A percentile compares a stretch with the other conserved stretches of the same genome.
These are phyloP conservation scores for Entomortierella beljakovae DNA, from an alignment of 192 early-diverging fungal genomes.

Conservation along the genomic window DNA sequence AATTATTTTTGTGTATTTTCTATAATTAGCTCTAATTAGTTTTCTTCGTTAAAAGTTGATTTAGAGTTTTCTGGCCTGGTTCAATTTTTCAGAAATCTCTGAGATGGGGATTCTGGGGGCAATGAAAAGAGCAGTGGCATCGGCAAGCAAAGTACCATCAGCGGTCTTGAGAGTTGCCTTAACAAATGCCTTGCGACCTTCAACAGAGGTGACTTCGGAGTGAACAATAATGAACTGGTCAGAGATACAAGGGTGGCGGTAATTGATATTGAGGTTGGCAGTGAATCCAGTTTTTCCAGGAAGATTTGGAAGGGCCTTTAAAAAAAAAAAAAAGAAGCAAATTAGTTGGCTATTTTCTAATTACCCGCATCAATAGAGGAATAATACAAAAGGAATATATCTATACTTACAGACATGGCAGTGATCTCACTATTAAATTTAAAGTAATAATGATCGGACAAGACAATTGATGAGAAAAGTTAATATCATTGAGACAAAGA, in stretches of 20 bases:
- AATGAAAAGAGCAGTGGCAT: conserved; percentile 76
- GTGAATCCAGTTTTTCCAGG: conserved; percentile 80
- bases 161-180: conserved; percentile 70
- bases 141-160: conserved; percentile 67
- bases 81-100: conserved; percentile 25
- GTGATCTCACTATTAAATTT: conserved; percentile 40
- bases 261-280: conserved; percentile 81
- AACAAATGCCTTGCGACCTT: conserved; percentile 78
- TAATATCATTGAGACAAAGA: neutral
- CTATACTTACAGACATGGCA: conserved; percentile 46
- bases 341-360: neutral
- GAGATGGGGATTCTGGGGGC: conserved; percentile 61
- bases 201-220: conserved; percentile 63
- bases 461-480: too few species aligned
- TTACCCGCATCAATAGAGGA: neutral
- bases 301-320: conserved; percentile 62
- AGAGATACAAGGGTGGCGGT: conserved; percentile 72
- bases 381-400: neutral
- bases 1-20: too few species aligned
- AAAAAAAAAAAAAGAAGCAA: neutral
- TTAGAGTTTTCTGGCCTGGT: neutral
- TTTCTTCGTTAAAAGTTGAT: too few species aligned
- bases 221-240: conserved; percentile 70
- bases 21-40: too few species aligned
- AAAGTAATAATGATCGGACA: neutral